phyloP scores from a whole-genome alignment of 2,329 filamentous ascomycete genomes.

The Stachybotrys chartarum region DNA sequence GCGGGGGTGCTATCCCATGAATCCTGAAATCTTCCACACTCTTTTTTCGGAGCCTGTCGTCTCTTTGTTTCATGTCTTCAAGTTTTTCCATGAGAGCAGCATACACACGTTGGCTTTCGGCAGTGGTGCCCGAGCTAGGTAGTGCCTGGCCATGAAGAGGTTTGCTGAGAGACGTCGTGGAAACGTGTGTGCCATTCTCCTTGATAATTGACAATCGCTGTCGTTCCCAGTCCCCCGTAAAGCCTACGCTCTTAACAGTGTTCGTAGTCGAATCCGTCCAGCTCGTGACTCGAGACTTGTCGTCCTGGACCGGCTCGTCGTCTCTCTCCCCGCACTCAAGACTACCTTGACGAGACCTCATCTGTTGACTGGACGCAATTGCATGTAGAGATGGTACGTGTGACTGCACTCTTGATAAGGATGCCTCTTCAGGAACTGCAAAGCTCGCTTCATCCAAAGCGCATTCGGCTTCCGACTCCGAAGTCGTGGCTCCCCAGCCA shows the following conservation, averaged over 20 bases:
- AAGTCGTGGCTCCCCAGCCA: slow-evolving; percentile 4
- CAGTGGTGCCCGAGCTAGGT: slow-evolving; percentile 17
- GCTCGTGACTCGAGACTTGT: slow-evolving; percentile 62
- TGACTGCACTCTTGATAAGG: slow-evolving; percentile 40
- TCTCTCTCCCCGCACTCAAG: slow-evolving; percentile 40
- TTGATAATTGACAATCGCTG: slow-evolving; percentile 59
- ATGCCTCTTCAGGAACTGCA: slow-evolving; percentile 29
- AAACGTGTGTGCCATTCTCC: slow-evolving; percentile 38
- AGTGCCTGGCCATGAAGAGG: slow-evolving; percentile 11
- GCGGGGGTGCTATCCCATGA: slow-evolving; percentile 4
- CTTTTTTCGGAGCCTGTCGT: slow-evolving; percentile 1
- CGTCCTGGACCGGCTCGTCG: slow-evolving; percentile 32
- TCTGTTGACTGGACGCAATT: slow-evolving; percentile 35
- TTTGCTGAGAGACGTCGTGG: slow-evolving; percentile 22
- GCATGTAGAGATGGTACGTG: slow-evolving; percentile 43
- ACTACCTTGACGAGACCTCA: slow-evolving; percentile 48
- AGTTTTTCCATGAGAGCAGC: slow-evolving; percentile 56
- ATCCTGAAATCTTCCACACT: slow-evolving; percentile 1
- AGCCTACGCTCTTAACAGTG: slow-evolving; percentile 39
- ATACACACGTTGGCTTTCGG: slow-evolving; percentile 54
- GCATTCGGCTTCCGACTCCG: slow-evolving; percentile 18
- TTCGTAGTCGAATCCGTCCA: slow-evolving; percentile 60
- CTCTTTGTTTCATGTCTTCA: slow-evolving; percentile 26
- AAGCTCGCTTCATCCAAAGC: slow-evolving; percentile 25
- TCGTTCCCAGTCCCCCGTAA: slow-evolving; percentile 36